Evolutionary conservation across 495 filamentous ascomycete species (phyloP), one percentile per base, ranked within the genome.

Genomic region (Penicillium taxi): DNA sequence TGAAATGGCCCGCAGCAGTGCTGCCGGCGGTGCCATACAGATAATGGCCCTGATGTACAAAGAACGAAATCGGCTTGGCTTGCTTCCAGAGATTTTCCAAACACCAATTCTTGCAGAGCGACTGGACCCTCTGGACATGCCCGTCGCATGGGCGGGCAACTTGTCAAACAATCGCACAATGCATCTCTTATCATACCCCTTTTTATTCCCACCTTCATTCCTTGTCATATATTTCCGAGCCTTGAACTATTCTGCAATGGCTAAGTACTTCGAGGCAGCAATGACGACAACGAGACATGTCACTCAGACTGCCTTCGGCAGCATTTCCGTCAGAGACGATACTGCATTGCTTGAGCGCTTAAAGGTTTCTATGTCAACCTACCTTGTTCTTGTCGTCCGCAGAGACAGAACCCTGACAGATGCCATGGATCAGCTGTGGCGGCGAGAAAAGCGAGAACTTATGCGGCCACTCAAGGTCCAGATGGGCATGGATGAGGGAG

Each of bases 221-320:
- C 61, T 91, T 6, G 81, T 94, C 24, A 81, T 78, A 0, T 94
- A 87, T 50, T 94, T 95, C 50, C 82, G 89, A 3, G 75, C 86
- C n/a, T 76, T 94, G 39, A 95, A 95, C 48, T 82, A 84, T 46
- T 77, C 79, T 0, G 70, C 71, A 17, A 95, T 96, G 89, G 83
- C 75, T 15, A 75, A 78, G 31, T 71, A 79, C 6, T 85, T 76
- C 48, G 83, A 90, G 48, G 69, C 75, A 30, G 76, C 86, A 0
- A 77, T 74, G 48, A 78, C 74, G 0, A 70, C 75, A 9, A 70
- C 76, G 20, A 69, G 73, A 19, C 69, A 81, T 39, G 72, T 81
- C 24, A 69, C 67, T 5, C 72, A 75, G 26, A 77, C 82, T 27
- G 68, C 72, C 3, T 73, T 69, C 39, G 52, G 55, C 14, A 50